Base-by-base conservation (phyloP, 1,139 yeast species). In the Yamadazyma taylorii region DNA sequence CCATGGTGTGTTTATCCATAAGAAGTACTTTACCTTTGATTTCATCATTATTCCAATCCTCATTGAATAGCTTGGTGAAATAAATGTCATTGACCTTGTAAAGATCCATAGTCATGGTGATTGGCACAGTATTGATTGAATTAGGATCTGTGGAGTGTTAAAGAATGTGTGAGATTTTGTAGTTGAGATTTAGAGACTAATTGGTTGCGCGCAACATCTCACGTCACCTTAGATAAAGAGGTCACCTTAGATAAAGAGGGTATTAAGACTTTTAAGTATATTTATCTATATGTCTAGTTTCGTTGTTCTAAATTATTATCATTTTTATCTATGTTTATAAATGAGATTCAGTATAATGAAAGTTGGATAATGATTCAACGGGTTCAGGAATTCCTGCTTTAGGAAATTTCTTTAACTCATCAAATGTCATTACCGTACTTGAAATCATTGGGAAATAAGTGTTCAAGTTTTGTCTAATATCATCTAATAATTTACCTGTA, bases 1-100 rank as follows among this genome's bases (percentile, higher is more conserved):
- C 74, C 12, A 95, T 85, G 35, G 99, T 92, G 47, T 73, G 71
- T 39, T 76, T 68, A 56, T 92, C 99, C 39, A 94, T 72, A 31
- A 92, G 69, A 26, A 92, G 69, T 24, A 90, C 95, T 45, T 79
- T 80, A 39, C 90, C 81, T 48, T 77, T 76, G 32, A 69, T 59
- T 8, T 42, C 52, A 24, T 43, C 42, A 36, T 19, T 5, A 47
- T 23, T 34, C 52, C 54, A 39, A 33, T 47, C 42, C 42, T 49
- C 44, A 17, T 50, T 51, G 42, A 69, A 70, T 30, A 70, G 54
- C 48, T 64, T 63, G 31, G 58, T 49, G 46, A 69, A 70, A 56
- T 70, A 70, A 1, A 54, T 49, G 12, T 60, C 63, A 37, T 64
- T 66, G 22, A 69, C 66, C 39, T 60, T 60, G 38, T 60, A 48